Conservation (phyloP, 129 eudicot species). For the Ambrosia artemisiifolia region DNA sequence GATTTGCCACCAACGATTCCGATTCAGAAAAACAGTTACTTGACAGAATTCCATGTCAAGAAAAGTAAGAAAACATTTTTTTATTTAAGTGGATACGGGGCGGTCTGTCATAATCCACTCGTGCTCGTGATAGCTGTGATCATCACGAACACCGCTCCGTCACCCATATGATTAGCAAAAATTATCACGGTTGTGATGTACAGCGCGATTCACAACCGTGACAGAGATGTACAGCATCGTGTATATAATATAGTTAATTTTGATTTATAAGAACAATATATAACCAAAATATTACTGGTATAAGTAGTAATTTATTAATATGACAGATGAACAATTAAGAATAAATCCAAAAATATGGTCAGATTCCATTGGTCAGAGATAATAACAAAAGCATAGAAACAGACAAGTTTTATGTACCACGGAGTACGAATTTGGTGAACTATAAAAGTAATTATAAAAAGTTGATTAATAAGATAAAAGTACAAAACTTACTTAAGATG, state of each 20-base stretch:
- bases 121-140: too few relatives aligned
- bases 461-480: too few relatives aligned
- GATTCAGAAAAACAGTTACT: neutral
- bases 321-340: conserved; percentile 1
- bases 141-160: too few relatives aligned
- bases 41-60: conserved; percentile 18
- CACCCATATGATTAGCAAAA: too few relatives aligned
- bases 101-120: too few relatives aligned
- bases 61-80: neutral
- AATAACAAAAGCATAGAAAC: conserved; percentile 20
- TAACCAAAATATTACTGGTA: neutral
- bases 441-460: neutral
- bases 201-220: too few relatives aligned
- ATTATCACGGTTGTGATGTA: too few relatives aligned
- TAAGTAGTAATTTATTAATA: neutral
- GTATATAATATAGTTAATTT: too few relatives aligned
- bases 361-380: conserved; percentile 28
- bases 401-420: conserved; percentile 38
- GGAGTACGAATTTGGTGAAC: conserved; percentile 8
- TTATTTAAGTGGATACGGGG: too few relatives aligned
- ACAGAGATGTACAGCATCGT: too few relatives aligned
- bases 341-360: conserved; percentile 25
- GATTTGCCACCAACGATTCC: neutral
- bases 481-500: too few relatives aligned
- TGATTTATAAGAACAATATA: neutral